Conservation (phyloP, 2,329 filamentous ascomycete species). For the Blastomyces silverae region DNA sequence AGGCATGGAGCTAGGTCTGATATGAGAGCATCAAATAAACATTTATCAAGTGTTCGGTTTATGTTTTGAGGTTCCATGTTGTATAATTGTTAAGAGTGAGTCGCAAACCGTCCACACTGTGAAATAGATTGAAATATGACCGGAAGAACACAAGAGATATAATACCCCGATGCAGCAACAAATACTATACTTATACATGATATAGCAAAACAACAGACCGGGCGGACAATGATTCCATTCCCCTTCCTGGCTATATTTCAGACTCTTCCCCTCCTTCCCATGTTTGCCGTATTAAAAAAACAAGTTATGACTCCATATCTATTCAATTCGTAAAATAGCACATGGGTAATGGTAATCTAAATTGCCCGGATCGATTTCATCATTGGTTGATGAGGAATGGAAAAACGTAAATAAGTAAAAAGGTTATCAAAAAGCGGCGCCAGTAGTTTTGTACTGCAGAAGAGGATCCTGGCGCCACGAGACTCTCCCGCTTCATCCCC, state of each 20-base stretch:
- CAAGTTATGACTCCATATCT: conserved; percentile 12
- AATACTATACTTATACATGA: conserved; percentile 11
- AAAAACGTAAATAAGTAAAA: not conserved
- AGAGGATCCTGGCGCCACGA: not conserved
- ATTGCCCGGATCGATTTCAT: not conserved
- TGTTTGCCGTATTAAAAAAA: conserved; percentile 24
- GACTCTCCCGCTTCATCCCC: not conserved
- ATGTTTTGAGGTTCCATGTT: not conserved
- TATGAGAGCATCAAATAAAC: no score
- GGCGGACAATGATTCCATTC: not conserved
- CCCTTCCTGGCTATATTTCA: not conserved
- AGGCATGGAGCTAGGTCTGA: no score
- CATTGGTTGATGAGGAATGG: not conserved
- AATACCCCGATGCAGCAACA: not conserved
- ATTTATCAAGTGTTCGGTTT: no score
- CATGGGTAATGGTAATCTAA: not conserved
- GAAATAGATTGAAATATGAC: not conserved
- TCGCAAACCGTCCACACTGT: not conserved
- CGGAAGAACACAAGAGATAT: not conserved
- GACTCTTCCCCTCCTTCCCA: not conserved
- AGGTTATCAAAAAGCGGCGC: not conserved
- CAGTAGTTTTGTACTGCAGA: not conserved
- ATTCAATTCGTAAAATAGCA: conserved; percentile 15
- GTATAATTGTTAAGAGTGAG: not conserved
- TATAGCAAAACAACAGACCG: not conserved